These are phyloP conservation scores for Microbotryum silenes-acaulis DNA, from an alignment of 1,284 basidiomycete species.

Conservation along the genomic window DNA sequence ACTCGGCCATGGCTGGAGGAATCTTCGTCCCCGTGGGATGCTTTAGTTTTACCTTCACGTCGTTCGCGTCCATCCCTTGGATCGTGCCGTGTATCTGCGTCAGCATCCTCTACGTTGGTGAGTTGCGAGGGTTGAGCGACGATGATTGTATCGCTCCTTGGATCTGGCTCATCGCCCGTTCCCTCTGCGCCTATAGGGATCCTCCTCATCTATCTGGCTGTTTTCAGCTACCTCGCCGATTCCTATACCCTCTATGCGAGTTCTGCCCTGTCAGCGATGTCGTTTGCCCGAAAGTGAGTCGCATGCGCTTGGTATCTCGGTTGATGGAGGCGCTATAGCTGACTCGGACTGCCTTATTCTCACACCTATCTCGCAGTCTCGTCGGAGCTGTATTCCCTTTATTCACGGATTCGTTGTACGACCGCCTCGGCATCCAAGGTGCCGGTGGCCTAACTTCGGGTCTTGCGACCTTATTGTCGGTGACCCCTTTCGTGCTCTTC, in stretches of 20 bases:
- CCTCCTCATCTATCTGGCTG: conserved; percentile 31
- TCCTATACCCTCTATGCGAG: conserved; percentile 38
- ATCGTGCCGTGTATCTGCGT: conserved; percentile 36
- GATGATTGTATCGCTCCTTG: too few relatives aligned
- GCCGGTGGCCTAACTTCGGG: conserved; percentile 23
- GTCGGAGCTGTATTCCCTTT: conserved; percentile 16
- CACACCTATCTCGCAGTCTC: conserved; percentile 16
- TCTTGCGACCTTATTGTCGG: conserved; percentile 17
- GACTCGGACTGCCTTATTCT: not conserved
- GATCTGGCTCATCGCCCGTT: not conserved
- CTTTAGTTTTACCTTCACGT: conserved; percentile 28
- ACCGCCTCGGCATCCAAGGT: conserved; percentile 17
- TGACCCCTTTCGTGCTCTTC: conserved; percentile 28
- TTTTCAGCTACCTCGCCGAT: conserved; percentile 32
- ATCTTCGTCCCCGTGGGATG: conserved; percentile 41
- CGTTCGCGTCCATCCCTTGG: conserved; percentile 25
- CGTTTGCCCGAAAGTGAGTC: conserved; percentile 9
- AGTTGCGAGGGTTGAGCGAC: too few relatives aligned
- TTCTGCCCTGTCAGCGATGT: conserved; percentile 32
- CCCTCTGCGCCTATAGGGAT: conserved; percentile 4
- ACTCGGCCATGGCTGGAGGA: conserved; percentile 57
- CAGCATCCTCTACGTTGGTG: conserved; percentile 31
- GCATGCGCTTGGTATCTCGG: conserved; percentile 2
- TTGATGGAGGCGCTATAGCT: too few relatives aligned
- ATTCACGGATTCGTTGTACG: conserved; percentile 22